Base-by-base conservation (phyloP, 1,284 basidiomycete genomes). In the Tilletia horrida region DNA sequence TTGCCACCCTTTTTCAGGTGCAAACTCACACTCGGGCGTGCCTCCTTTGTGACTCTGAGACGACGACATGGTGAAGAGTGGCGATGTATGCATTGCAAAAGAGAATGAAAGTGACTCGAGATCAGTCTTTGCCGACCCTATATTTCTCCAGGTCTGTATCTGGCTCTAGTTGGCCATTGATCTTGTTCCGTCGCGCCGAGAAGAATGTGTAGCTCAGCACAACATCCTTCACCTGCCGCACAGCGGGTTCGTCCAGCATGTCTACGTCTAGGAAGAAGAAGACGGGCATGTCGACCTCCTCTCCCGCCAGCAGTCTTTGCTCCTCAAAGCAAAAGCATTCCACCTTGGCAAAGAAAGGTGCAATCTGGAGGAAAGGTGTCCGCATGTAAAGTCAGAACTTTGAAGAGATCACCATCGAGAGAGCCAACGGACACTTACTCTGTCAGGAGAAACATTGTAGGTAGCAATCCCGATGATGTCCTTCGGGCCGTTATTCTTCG, bases 301-400 rank as follows among this genome's bases (percentile, higher is more conserved):
- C 96, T 25, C 91, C 90, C 0, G 95, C 94, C 25, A 97, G 85
- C 21, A 99, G 87, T 77, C 90, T 91, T 83, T 99, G 96, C 82
- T 98, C 96, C 83, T 99, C 96, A 76, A 98, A 98, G 84, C 96
- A 99, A 85, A 99, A 99, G 77, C 96, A 99, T 83, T 99, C 96
- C 8, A 98, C 93, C 84, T 99, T 99, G 67, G 94, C 92, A 81
- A 99, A 99, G 83, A 97, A 98, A 0, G 95, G 93, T 6, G 96
- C 96, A 74, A 97, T 88, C 92, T 97, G 79, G 11, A 40, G 31
- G 1, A 59, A 66, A n/a, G n/a, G n/a, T n/a, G n/a, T n/a, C n/a
- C n/a, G n/a, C n/a, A n/a, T n/a, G n/a, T n/a, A n/a, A n/a, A n/a
- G n/a, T n/a, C n/a, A n/a, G n/a, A n/a, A n/a, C n/a, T n/a, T n/a